These are phyloP conservation scores for Colletotrichum neosansevieriae DNA, from an alignment of 2,329 filamentous ascomycete species.

Conservation along the genomic window DNA sequence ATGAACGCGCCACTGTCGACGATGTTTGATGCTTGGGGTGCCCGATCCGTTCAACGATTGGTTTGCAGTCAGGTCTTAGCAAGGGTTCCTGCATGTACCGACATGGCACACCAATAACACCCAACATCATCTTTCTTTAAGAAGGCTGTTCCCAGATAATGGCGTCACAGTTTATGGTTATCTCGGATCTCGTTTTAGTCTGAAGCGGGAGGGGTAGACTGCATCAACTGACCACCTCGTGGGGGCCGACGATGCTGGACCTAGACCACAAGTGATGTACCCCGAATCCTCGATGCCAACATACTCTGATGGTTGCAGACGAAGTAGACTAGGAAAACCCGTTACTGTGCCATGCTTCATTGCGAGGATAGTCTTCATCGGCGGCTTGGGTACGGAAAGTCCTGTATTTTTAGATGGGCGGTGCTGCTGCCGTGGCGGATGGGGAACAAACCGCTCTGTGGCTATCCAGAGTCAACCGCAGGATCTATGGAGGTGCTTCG, in stretches of 20 bases:
- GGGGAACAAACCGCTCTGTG: background rate
- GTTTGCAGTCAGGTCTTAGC: constrained; percentile 14
- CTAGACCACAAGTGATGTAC: background rate
- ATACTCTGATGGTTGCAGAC: too few relatives aligned
- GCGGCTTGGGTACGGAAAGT: background rate
- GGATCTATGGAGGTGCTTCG: background rate
- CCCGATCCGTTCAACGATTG: background rate
- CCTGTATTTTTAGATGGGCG: background rate
- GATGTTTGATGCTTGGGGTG: background rate
- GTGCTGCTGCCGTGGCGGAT: background rate
- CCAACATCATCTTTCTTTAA: background rate
- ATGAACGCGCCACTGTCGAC: background rate
- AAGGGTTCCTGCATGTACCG: constrained; percentile 32
- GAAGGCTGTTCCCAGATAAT: background rate
- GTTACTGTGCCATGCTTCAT: too few relatives aligned
- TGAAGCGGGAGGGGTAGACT: background rate
- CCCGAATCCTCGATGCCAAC: too few relatives aligned
- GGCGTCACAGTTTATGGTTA: background rate
- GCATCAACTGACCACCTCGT: background rate
- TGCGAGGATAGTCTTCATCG: background rate
- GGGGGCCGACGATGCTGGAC: background rate
- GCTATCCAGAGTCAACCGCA: background rate
- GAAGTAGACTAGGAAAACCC: too few relatives aligned
- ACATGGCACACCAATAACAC: background rate
- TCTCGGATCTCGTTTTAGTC: background rate